Percentiles rank a stretch among this genome's conserved stretches.
Conservation (phyloP, 768 basidiomycete species). For the Leccinellum rugosiceps region DNA sequence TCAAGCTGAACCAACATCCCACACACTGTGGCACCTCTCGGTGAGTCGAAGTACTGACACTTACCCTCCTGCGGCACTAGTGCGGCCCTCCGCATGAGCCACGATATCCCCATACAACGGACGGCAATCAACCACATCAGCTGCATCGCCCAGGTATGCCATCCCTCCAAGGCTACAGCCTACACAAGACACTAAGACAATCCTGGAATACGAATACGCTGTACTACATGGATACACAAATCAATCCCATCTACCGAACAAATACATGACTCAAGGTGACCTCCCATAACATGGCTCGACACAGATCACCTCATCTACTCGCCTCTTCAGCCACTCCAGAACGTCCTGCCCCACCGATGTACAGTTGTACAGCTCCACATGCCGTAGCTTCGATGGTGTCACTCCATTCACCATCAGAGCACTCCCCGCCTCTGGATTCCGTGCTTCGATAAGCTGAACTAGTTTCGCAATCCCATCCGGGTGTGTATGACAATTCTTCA, state of each 20-base stretch:
- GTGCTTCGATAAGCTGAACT: constrained; percentile 66
- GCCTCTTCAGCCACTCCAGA: constrained; percentile 58
- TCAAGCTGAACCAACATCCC: too few species aligned
- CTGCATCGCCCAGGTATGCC: neutral
- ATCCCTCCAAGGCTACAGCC: neutral
- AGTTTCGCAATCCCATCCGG: constrained; percentile 64
- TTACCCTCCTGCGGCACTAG: constrained; percentile 6
- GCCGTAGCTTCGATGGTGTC: constrained; percentile 50
- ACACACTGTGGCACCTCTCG: too few species aligned
- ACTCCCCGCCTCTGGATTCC: constrained; percentile 54
- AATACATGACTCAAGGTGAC: constrained; percentile 22
- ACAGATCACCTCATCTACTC: constrained; percentile 61
- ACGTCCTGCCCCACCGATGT: constrained; percentile 65
- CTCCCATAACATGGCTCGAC: constrained; percentile 54
- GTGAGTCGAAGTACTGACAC: constrained; percentile 11
- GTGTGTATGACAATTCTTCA: constrained; percentile 65
- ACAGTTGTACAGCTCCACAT: constrained; percentile 67
- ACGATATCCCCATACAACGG: neutral
- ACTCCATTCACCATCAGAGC: constrained; percentile 41
- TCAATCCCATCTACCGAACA: neutral
- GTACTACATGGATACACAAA: constrained; percentile 3
- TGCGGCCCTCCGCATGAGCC: neutral
- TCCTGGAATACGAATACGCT: neutral
- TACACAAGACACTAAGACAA: constrained; percentile 21
- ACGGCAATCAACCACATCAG: neutral